Evolutionary conservation across 371 early-diverging fungal species (phyloP).

Genomic region (Caulochytrium protostelioides): DNA sequence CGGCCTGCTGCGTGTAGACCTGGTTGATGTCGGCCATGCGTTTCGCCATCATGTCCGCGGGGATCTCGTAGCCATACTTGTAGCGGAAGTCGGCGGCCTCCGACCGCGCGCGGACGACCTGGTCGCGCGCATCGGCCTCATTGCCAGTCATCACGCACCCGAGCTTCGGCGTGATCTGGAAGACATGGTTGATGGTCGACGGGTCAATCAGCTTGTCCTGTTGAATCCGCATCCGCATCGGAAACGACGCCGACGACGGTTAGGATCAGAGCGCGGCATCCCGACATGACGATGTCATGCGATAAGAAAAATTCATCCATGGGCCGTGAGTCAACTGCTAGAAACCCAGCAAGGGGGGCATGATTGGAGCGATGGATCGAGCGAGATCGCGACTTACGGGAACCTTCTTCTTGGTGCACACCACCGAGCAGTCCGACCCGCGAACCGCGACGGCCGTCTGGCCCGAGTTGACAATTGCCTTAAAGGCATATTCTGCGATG

Average conservation of each 20-base stretch:
- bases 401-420: slow-evolving; percentile 89
- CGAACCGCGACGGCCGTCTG: slow-evolving; percentile 85
- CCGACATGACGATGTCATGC: background rate
- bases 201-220: slow-evolving; percentile 91
- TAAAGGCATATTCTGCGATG: slow-evolving; percentile 87
- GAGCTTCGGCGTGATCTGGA: slow-evolving; percentile 73
- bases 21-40: slow-evolving; percentile 93
- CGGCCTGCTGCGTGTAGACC: slow-evolving; percentile 96
- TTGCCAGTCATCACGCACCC: slow-evolving; percentile 93
- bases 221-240: too few relatives aligned
- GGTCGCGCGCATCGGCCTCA: slow-evolving; percentile 75
- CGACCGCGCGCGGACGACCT: slow-evolving; percentile 73
- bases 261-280: background rate
- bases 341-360: too few relatives aligned
- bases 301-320: too few relatives aligned
- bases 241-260: background rate
- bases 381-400: slow-evolving; percentile 43
- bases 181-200: slow-evolving; percentile 77
- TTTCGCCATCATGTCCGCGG: slow-evolving; percentile 87
- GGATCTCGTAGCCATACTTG: slow-evolving; percentile 94
- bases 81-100: slow-evolving; percentile 96
- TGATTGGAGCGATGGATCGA: background rate
- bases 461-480: slow-evolving; percentile 88
- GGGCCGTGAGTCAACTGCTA: too few relatives aligned
- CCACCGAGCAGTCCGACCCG: slow-evolving; percentile 77